Conservation (phyloP, 108 stramenopile genomes). For the Aurantiochytrium sp. region DNA sequence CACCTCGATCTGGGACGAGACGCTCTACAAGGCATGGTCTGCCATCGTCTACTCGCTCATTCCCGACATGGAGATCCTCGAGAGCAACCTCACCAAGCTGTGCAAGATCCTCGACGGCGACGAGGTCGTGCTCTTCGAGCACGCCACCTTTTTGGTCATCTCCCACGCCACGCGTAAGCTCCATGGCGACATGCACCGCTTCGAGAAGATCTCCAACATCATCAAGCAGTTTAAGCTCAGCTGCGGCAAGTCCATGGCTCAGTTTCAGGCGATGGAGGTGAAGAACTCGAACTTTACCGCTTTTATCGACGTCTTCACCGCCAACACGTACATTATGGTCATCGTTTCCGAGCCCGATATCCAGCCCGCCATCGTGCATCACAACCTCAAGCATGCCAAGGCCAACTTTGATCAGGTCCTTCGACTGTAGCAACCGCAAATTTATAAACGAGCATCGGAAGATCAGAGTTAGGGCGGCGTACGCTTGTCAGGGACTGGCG, state of each 20-base stretch:
- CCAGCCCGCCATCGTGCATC: constrained; percentile 10
- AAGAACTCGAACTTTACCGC: constrained; percentile 81
- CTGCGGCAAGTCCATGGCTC: constrained; percentile 87
- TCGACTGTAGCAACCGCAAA: neutral
- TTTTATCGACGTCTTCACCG: constrained; percentile 89
- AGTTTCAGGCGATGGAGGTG: constrained; percentile 95
- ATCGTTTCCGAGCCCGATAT: constrained; percentile 76
- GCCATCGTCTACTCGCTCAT: constrained; percentile 94
- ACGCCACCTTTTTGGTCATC: constrained; percentile 94
- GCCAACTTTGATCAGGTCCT: neutral
- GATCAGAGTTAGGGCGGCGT: too few species aligned
- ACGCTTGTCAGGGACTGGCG: too few species aligned
- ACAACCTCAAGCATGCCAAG: neutral
- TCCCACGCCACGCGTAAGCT: constrained; percentile 70
- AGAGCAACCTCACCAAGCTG: constrained; percentile 83
- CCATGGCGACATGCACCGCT: constrained; percentile 93
- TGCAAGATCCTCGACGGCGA: constrained; percentile 90
- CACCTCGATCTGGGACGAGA: constrained; percentile 98
- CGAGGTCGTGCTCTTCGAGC: constrained; percentile 97
- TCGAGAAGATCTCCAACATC: constrained; percentile 99
- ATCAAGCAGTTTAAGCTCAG: constrained; percentile 97
- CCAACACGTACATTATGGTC: constrained; percentile 97
- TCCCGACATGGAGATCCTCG: constrained; percentile 88
- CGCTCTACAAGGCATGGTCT: constrained; percentile 86
- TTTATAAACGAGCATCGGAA: too few species aligned